phyloP scores from a whole-genome alignment of 2,329 filamentous ascomycete species.

The Diaporthe helianthi region DNA sequence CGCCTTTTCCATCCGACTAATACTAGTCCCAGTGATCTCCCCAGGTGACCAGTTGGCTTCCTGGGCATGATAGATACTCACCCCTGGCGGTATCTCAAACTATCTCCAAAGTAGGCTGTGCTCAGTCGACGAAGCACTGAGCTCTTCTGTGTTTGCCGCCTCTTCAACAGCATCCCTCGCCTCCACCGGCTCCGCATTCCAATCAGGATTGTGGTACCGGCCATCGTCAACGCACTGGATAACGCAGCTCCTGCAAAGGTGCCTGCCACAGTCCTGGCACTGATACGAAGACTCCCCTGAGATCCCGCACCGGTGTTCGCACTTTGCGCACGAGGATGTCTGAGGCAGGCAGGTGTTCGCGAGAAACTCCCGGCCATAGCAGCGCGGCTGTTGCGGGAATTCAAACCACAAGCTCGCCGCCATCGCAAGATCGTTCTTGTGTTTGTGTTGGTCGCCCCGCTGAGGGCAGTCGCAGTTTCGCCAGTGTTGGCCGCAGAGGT shows the following conservation, averaged over 20 bases:
- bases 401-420: neutral
- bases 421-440: neutral
- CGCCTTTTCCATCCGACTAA: fast-evolving
- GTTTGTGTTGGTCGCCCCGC: no score
- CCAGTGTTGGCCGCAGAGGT: neutral
- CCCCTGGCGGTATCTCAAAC: no score
- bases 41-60: no score
- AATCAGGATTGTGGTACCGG: neutral
- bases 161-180: neutral
- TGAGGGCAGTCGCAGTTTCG: neutral
- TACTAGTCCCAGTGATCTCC: no score
- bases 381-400: neutral
- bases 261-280: neutral
- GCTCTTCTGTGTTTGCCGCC: no score
- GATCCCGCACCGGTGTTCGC: neutral
- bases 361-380: neutral
- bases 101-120: neutral
- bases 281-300: neutral
- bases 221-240: neutral
- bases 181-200: neutral
- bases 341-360: neutral
- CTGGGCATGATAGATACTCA: no score
- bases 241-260: neutral
- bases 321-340: neutral
- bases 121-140: neutral